Percentiles rank a stretch among this genome's conserved stretches.
These are phyloP conservation scores for Corinectria fuckeliana DNA, from an alignment of 2,329 filamentous ascomycete species.

Conservation along the genomic window DNA sequence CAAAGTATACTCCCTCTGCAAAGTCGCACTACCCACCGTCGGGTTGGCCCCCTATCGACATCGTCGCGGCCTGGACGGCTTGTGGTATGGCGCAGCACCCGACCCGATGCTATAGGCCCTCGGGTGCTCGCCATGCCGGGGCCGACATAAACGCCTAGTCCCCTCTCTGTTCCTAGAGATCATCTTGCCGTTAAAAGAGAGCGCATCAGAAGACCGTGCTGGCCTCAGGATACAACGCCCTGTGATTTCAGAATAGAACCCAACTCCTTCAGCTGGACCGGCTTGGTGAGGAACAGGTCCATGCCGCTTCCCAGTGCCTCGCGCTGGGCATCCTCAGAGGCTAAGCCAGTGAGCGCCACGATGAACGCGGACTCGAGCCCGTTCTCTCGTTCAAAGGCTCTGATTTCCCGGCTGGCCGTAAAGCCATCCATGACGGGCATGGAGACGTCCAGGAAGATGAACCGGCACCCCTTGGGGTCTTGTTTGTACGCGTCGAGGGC, in stretches of 20 bases:
- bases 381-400: conserved; percentile 53
- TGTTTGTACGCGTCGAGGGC: conserved; percentile 41
- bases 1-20: too few species aligned
- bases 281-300: conserved; percentile 62
- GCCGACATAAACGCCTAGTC: too few species aligned
- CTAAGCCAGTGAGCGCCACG: conserved; percentile 60
- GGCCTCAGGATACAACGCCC: neutral
- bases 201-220: too few species aligned
- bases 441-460: conserved; percentile 56
- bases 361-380: conserved; percentile 51
- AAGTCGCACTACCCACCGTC: too few species aligned
- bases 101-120: neutral
- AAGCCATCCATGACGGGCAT: conserved; percentile 65
- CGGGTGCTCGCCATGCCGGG: too few species aligned
- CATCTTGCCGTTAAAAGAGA: neutral
- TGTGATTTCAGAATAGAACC: conserved; percentile 18
- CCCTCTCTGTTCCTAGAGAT: too few species aligned
- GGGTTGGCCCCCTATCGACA: too few species aligned
- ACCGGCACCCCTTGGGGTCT: conserved; percentile 35
- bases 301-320: conserved; percentile 60
- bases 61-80: too few species aligned
- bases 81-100: neutral
- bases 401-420: conserved; percentile 55
- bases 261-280: conserved; percentile 53
- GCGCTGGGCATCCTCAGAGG: conserved; percentile 54